Percentiles rank a stretch among this genome's conserved stretches.
These are phyloP conservation scores for Magnolia sinica DNA, from an alignment of 164 flowering plant species.

Conservation along the genomic window DNA sequence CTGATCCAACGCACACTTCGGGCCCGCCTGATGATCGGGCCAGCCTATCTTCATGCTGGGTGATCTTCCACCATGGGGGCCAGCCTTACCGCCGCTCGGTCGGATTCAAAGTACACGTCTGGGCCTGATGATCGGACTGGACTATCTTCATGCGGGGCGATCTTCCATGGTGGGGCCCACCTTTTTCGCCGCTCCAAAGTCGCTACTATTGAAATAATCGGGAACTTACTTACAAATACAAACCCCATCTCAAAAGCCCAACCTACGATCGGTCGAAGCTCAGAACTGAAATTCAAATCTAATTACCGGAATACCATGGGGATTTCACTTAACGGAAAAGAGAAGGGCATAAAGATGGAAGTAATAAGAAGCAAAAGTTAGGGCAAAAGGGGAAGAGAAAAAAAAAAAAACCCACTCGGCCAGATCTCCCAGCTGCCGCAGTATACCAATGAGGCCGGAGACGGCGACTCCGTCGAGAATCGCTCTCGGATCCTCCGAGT, in stretches of 20 bases:
- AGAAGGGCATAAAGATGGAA: background rate
- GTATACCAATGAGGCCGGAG: conserved; percentile 91
- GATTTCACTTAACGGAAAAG: background rate
- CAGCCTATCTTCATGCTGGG: no score
- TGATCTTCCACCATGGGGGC: no score
- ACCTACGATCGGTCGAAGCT: background rate
- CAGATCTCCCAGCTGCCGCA: conserved; percentile 91
- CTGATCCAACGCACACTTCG: no score
- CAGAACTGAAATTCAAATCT: background rate
- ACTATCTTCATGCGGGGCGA: no score
- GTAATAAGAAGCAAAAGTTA: background rate
- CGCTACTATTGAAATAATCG: no score
- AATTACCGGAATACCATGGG: background rate
- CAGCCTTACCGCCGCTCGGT: no score
- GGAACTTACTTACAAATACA: no score
- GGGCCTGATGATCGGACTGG: no score
- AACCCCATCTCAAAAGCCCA: background rate
- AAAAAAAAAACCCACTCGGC: conserved; percentile 60
- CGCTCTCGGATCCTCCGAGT: conserved; percentile 72
- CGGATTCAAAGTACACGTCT: no score
- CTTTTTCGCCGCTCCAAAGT: no score
- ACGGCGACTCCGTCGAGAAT: conserved; percentile 84
- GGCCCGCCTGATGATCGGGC: no score
- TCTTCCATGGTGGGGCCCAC: no score
- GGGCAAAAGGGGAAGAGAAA: background rate